A percentile compares a stretch with the other conserved stretches of the same genome.
Evolutionary conservation across 2,329 filamentous ascomycete species (phyloP).

Genomic region (Chaetoscypha palmicola): DNA sequence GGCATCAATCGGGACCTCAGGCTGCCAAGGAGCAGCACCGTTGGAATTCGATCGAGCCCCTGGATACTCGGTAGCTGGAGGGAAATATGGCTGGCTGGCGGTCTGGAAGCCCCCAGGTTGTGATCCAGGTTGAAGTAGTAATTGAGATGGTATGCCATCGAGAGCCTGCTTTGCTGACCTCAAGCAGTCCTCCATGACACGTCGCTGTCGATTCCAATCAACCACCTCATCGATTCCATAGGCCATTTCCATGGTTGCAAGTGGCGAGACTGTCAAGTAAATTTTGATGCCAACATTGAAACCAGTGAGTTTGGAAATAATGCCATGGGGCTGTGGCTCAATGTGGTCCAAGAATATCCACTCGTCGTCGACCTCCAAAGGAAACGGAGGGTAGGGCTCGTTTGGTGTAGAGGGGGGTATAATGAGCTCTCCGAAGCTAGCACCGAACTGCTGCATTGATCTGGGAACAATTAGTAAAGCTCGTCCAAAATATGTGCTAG

Average conservation of each 20-base stretch:
- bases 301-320: constrained; percentile 65
- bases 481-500: constrained; percentile 14
- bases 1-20: constrained; percentile 12
- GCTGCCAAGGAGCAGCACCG: constrained; percentile 27
- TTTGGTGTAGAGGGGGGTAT: constrained; percentile 70
- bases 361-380: constrained; percentile 76
- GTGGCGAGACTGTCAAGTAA: constrained; percentile 71
- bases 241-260: constrained; percentile 74
- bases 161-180: constrained; percentile 62
- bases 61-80: constrained; percentile 38
- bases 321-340: constrained; percentile 59
- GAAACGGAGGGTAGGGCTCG: constrained; percentile 71
- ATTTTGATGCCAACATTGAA: constrained; percentile 76
- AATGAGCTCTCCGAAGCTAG: constrained; percentile 62
- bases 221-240: constrained; percentile 73
- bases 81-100: constrained; percentile 43
- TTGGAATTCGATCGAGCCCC: constrained; percentile 17
- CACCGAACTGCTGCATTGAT: constrained; percentile 71
- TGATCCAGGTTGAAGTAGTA: constrained; percentile 45
- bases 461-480: constrained; percentile 34
- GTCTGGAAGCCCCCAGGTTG: constrained; percentile 36
- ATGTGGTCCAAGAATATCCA: constrained; percentile 68
- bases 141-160: constrained; percentile 59
- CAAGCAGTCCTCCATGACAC: constrained; percentile 64
- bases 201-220: constrained; percentile 70